These are phyloP conservation scores for Taphrina flavorubra DNA, from an alignment of 1,139 yeast genomes.

Conservation along the genomic window DNA sequence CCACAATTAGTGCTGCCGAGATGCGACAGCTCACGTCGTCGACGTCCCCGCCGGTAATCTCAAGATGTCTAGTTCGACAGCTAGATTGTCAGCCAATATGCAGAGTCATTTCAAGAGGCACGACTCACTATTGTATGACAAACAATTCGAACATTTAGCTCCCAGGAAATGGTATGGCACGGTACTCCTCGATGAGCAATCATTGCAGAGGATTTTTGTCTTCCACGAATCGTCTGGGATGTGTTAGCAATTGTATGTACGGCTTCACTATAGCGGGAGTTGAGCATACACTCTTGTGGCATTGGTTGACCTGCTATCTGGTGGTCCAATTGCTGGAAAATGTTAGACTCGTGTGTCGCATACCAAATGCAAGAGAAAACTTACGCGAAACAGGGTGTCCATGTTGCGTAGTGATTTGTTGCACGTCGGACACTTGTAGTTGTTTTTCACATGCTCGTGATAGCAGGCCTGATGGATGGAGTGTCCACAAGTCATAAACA, in stretches of 20 bases:
- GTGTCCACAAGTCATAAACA: conserved; percentile 93
- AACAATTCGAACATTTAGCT: conserved; percentile 61
- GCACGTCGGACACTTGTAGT: conserved; percentile 87
- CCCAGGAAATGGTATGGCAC: conserved; percentile 84
- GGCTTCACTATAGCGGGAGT: not conserved
- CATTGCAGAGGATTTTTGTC: conserved; percentile 81
- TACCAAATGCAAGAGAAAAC: not conserved
- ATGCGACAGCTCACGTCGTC: not conserved
- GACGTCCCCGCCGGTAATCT: conserved; percentile 1
- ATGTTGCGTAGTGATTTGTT: conserved; percentile 81
- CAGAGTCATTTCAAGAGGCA: not conserved
- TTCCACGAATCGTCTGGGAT: conserved; percentile 66
- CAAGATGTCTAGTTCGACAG: conserved; percentile 23
- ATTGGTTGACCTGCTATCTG: conserved; percentile 78
- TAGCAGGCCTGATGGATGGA: conserved; percentile 87
- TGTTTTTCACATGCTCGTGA: conserved; percentile 70
- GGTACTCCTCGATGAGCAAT: conserved; percentile 82
- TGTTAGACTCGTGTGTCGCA: not conserved
- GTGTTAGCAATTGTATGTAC: not conserved
- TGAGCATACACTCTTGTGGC: conserved; percentile 63
- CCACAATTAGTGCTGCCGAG: no score
- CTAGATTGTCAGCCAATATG: conserved; percentile 5
- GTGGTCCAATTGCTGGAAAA: conserved; percentile 60
- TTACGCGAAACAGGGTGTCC: conserved; percentile 82
- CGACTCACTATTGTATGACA: conserved; percentile 31